Evolutionary conservation across 805 yeast species (phyloP).

Genomic region (Saturnispora zaruensis): DNA sequence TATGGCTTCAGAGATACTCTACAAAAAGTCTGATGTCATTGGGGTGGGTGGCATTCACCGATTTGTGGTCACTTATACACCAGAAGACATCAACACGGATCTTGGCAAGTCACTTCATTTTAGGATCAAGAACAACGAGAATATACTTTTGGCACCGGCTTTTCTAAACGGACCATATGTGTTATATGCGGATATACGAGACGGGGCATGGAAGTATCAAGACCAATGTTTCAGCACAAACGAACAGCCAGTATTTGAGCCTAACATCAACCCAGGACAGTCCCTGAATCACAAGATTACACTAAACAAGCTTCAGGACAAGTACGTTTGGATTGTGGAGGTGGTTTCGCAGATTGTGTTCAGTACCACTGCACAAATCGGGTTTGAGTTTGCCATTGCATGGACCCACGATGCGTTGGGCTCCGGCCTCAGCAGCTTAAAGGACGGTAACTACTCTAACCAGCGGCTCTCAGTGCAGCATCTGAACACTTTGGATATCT

Average conservation of each 20-base stretch:
- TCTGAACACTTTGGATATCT: constrained; percentile 57
- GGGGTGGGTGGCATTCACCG: constrained; percentile 56
- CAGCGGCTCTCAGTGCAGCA: constrained; percentile 36
- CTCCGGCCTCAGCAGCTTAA: constrained; percentile 22
- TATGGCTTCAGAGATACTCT: constrained; percentile 13
- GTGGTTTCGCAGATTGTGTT: constrained; percentile 74
- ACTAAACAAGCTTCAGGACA: constrained; percentile 50
- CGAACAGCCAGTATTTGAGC: constrained; percentile 69
- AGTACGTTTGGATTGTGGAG: constrained; percentile 72
- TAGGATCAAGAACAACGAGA: constrained; percentile 63
- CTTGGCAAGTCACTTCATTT: constrained; percentile 34
- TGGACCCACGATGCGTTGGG: constrained; percentile 33
- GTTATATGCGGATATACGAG: constrained; percentile 72
- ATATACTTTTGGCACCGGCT: constrained; percentile 68
- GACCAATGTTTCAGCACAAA: constrained; percentile 54
- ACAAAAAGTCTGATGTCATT: constrained; percentile 29
- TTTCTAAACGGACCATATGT: constrained; percentile 85
- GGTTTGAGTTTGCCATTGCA: constrained; percentile 54
- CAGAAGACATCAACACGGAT: constrained; percentile 4
- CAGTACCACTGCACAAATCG: constrained; percentile 56
- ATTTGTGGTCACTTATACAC: constrained; percentile 41
- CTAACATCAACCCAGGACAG: constrained; percentile 65
- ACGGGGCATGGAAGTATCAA: constrained; percentile 52
- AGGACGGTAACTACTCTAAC: constrained; percentile 13
- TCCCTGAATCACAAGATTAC: constrained; percentile 50